Evolutionary conservation across 2,329 filamentous ascomycete species (phyloP), one percentile per base, ranked within the genome.

Genomic region (Phialophora expanda): DNA sequence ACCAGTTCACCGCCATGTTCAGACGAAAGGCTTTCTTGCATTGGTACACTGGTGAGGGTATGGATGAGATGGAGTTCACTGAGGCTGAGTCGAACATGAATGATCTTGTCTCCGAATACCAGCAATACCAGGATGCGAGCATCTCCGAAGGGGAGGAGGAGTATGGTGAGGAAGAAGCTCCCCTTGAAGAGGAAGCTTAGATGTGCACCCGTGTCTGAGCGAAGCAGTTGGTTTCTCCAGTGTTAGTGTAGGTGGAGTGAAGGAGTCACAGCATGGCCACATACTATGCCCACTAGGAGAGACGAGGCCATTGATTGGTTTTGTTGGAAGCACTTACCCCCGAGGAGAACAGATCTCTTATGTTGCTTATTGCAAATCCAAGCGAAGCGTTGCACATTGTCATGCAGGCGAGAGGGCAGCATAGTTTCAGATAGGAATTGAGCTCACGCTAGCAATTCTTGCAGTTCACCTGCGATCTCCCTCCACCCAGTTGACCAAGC

Each of bases 41-140:
- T 87, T 99, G 95, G 95, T 99, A 99, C 86, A 99, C 95, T 89
- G 93, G 93, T 79, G 95, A 99, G 88, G 95, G 95, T 85, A 99
- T 99, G 95, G 95, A 99, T 84, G 95, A 99, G 90, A 98, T 99
- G 95, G 95, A 99, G 86, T 99, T 99, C 87, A 99, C 95, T 79
- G 95, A 99, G 88, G 95, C 95, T 76, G 95, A 99, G 90, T 96
- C 92, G 84, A 99, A 99, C 88, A 98, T 99, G 95, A 98, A 99
- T 87, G 95, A 99, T 83, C 86, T 99, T 79, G 94, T 99, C 77
- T 96, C 93, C 69, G 95, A 99, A 84, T 99, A 99, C 87, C 95
- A 98, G 89, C 95, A 99, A 84, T 99, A 99, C 89, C 95, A 99
- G 89, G 95, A 99, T 82, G 95, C 95, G 80, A 91, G 92, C 77